Percentiles rank a stretch among this genome's conserved stretches.
Conservation (phyloP, 345 rosid species). For the Populus deltoides region DNA sequence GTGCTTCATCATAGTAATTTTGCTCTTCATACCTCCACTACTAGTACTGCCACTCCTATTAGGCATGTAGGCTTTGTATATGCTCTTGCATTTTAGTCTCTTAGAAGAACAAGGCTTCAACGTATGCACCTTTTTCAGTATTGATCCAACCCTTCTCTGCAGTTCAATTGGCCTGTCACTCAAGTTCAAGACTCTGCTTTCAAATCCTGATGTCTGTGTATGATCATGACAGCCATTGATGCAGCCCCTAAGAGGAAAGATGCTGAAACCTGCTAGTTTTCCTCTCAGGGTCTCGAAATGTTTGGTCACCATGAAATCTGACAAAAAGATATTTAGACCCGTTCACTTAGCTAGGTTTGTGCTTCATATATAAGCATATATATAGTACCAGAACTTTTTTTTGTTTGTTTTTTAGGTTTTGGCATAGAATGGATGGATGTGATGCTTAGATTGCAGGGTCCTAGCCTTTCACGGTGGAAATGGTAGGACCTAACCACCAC, state of each 20-base stretch:
- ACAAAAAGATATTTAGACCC: neutral
- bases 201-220: conserved; percentile 45
- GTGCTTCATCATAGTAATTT: conserved; percentile 69
- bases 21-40: conserved; percentile 49
- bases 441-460: conserved; percentile 14
- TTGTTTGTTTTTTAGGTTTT: neutral
- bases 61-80: conserved; percentile 72
- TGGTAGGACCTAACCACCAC: conserved; percentile 20
- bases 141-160: conserved; percentile 78
- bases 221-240: conserved; percentile 71
- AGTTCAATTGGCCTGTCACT: conserved; percentile 71
- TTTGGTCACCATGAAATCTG: conserved; percentile 44
- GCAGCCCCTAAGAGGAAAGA: conserved; percentile 49
- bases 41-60: conserved; percentile 17
- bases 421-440: conserved; percentile 21
- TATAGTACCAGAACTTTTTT: neutral
- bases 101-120: conserved; percentile 82
- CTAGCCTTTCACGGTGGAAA: conserved; percentile 14
- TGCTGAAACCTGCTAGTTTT: conserved; percentile 45
- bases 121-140: conserved; percentile 71
- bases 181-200: conserved; percentile 70
- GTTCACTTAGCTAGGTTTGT: neutral
- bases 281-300: conserved; percentile 28
- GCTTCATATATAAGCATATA: neutral
- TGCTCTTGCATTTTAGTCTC: conserved; percentile 64